Evolutionary conservation across 306 rosid genomes (phyloP), one percentile per base, ranked within the genome.

Genomic region (Casuarina equisetifolia): DNA sequence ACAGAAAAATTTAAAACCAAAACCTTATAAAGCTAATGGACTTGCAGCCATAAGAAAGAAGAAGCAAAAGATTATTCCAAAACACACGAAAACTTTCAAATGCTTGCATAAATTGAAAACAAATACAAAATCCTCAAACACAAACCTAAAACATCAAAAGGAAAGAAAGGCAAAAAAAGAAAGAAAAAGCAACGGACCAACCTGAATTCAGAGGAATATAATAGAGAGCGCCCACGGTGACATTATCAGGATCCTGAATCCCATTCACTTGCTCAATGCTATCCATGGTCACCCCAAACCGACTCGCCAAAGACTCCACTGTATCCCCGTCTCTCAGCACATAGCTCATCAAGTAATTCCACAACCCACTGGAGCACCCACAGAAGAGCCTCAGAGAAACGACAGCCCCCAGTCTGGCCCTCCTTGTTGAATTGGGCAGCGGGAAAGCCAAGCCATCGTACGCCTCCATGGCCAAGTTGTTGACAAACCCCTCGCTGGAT

Each of bases 231-330:
- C 94, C 97, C 9, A 85, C 91, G 51, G 97, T 87, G 71, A 88
- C 93, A 87, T 95, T 95, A 83, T 90, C 91, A 38, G 97, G 97
- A 85, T 86, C 83, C 38, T 36, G 82, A 54, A 95, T 88, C 67
- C 91, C 96, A 85, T 95, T 95, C 6, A 92, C 89, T 42, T 54
- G 74, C 88, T 95, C 99, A 78, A 95, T 92, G 66, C 89, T 92
- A 85, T 87, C 97, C 99, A 95, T 95, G 67, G 97, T 95, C 67
- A 95, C 97, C 66, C 99, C 99, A 69, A 95, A 95, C 57, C 99
- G 81, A 59, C 99, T 92, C 2, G 99, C 92, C 84, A 95, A 77
- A 51, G 97, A 89, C 79, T 82, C 89, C 57, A 92, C 76, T 61
- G 90, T 86, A 25, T 95, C 99, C 39, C 97, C 97, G 77, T 92